A percentile compares a stretch with the other conserved stretches of the same genome.
Evolutionary conservation across 352 stramenopile genomes (phyloP).

Genomic region (Globisporangium lucens): DNA sequence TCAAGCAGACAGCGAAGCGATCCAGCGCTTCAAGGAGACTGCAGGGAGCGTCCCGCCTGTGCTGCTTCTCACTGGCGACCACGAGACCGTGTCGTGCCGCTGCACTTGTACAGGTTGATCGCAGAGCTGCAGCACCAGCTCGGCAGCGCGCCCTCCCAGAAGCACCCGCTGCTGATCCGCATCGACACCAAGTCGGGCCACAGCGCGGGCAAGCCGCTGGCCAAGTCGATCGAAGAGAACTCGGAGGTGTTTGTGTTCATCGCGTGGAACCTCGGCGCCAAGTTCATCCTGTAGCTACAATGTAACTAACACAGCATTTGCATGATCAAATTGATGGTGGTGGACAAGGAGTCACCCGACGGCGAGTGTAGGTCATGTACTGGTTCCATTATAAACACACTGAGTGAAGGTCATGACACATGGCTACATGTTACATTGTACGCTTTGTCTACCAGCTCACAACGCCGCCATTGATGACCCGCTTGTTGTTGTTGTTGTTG

Average conservation of each 20-base stretch:
- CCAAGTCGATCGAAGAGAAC: conserved; percentile 85
- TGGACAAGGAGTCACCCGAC: too few relatives aligned
- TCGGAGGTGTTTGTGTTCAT: conserved; percentile 18
- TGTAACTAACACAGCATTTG: too few relatives aligned
- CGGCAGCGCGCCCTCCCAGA: conserved; percentile 39
- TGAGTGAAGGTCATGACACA: too few relatives aligned
- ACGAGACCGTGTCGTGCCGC: conserved; percentile 89
- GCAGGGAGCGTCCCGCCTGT: conserved; percentile 73
- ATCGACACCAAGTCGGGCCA: conserved; percentile 90
- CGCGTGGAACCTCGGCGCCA: conserved; percentile 3
- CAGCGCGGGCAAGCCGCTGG: conserved; percentile 84
- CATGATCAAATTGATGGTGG: too few relatives aligned
- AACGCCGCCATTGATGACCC: not conserved
- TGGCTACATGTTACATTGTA: not conserved
- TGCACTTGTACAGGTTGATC: conserved; percentile 91
- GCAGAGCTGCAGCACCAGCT: conserved; percentile 83
- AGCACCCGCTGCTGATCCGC: conserved; percentile 84
- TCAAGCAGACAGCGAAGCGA: conserved; percentile 36
- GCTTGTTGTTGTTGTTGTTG: not conserved
- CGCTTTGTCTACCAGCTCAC: not conserved
- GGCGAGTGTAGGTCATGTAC: too few relatives aligned
- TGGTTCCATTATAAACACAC: too few relatives aligned
- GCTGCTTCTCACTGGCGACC: conserved; percentile 85
- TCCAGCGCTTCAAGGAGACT: conserved; percentile 40
- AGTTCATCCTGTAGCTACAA: conserved; percentile 5